Conservation (phyloP, 768 basidiomycete species). For the Cystofilobasidium macerans region DNA sequence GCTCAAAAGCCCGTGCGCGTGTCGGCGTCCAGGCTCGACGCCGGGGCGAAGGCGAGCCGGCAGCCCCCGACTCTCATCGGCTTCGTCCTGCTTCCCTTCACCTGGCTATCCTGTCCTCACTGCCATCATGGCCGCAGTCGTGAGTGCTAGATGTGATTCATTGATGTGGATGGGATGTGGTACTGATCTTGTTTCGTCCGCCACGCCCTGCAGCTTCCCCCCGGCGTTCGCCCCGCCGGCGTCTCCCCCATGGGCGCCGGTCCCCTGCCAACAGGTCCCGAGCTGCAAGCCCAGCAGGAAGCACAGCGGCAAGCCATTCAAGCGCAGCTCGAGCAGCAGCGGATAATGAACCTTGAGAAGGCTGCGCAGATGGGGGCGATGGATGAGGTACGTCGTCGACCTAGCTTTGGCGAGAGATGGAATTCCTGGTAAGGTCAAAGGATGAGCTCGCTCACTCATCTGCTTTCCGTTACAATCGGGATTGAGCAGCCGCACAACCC, state of each 20-base stretch:
- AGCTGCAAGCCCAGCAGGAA: conserved; percentile 6
- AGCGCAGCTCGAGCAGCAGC: conserved; percentile 9
- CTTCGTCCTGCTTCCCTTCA: too few relatives aligned
- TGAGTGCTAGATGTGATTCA: too few relatives aligned
- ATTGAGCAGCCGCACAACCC: conserved; percentile 8
- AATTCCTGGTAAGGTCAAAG: too few relatives aligned
- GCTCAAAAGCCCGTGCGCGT: too few relatives aligned
- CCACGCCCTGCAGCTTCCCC: neutral
- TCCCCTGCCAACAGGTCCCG: neutral
- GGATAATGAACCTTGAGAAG: conserved; percentile 12
- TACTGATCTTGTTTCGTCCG: neutral
- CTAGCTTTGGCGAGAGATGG: neutral
- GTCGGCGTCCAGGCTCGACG: too few relatives aligned
- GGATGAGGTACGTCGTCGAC: conserved; percentile 13
- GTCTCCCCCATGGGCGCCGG: neutral
- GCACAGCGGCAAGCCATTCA: conserved; percentile 1
- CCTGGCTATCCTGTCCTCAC: too few relatives aligned
- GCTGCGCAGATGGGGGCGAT: conserved; percentile 1
- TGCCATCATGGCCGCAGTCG: too few relatives aligned
- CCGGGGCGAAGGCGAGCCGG: too few relatives aligned
- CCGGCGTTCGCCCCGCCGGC: neutral
- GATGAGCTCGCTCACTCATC: too few relatives aligned
- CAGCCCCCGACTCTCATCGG: too few relatives aligned
- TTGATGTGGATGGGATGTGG: too few relatives aligned
- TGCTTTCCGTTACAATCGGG: neutral